Evolutionary conservation across 495 filamentous ascomycete genomes (phyloP).

Genomic region (Lepraria neglecta): DNA sequence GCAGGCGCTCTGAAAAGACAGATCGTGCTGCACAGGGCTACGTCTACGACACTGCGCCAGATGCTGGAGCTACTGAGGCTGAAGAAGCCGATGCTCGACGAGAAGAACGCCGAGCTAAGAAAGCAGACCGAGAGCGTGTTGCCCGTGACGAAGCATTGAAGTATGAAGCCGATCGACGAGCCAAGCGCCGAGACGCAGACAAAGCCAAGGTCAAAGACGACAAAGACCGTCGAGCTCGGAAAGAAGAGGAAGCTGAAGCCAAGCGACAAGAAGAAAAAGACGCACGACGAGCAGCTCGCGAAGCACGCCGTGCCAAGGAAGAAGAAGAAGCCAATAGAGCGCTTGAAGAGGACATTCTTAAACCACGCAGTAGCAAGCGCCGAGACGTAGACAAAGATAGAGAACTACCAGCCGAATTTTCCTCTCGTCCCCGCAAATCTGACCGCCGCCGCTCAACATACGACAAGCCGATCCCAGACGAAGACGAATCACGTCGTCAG

Average conservation of each 20-base stretch:
- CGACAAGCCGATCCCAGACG: slow-evolving; percentile 19
- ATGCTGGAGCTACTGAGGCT: slow-evolving; percentile 40
- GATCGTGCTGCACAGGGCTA: slow-evolving; percentile 43
- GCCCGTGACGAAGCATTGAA: slow-evolving; percentile 37
- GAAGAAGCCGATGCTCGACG: slow-evolving; percentile 47
- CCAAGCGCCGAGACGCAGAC: slow-evolving; percentile 39
- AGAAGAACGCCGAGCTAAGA: slow-evolving; percentile 43
- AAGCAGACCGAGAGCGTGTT: slow-evolving; percentile 36
- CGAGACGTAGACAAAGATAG: slow-evolving; percentile 19
- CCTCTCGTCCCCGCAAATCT: slow-evolving; percentile 25
- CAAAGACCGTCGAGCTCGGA: slow-evolving; percentile 38
- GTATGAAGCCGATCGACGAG: slow-evolving; percentile 41
- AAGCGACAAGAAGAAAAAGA: slow-evolving; percentile 42
- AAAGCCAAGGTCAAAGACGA: slow-evolving; percentile 35
- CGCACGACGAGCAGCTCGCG: slow-evolving; percentile 43
- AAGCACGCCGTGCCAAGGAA: slow-evolving; percentile 35
- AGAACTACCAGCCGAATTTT: slow-evolving; percentile 18
- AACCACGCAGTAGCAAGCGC: slow-evolving; percentile 20
- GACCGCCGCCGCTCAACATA: slow-evolving; percentile 24
- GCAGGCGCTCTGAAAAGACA: slow-evolving; percentile 38
- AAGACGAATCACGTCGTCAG: slow-evolving; percentile 20
- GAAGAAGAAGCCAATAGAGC: slow-evolving; percentile 44
- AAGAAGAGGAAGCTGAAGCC: slow-evolving; percentile 46
- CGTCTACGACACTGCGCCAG: slow-evolving; percentile 37
- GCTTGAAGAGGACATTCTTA: slow-evolving; percentile 32